Base-by-base conservation (phyloP, 179 eudicot genomes). In the Dionaea muscipula region DNA sequence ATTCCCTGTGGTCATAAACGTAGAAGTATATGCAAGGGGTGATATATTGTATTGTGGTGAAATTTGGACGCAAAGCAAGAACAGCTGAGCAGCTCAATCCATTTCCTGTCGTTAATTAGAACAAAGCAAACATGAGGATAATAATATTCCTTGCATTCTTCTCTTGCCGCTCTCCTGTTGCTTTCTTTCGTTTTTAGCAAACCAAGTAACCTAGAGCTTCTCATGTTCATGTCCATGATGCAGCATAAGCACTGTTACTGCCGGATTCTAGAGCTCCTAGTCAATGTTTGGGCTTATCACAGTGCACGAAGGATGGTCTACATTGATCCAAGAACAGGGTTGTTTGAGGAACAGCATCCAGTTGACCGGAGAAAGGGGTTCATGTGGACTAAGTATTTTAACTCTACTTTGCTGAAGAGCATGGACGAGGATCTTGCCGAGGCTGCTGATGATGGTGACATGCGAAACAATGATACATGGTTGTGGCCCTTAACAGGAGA, bases 401-500 rank as follows among this genome's bases (percentile, higher is more conserved):
- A 78, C 60, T 57, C 59, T 14, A 62, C 88, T 25, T 72, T 84
- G 43, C 64, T 91, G 68, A 91, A 91, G 69, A 75, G 71, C 56
- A 91, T 91, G 95, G 98, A 91, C 40, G 98, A 91, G 75, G 98
- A 91, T 69, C 84, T 87, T 18, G 98, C 98, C 24, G 98, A 91
- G 66, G 86, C 86, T 37, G 84, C 95, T 23, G 95, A 87, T 68
- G 98, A 87, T 50, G 68, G 69, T 46, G 87, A 84, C 62, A 53
- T 73, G 45, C 91, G 72, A 24, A 72, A n/a, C n/a, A n/a, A 73
- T 23, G 73, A 79, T 51, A 62, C 41, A n/a, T 87, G 98, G 98
- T 70, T 91, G 75, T 91, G 95, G 98, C 98, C 98, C 17, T 60
- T 66, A 54, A 91, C 98, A 0, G 95, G 98, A 36, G 95, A 91